Evolutionary conservation across 1,284 basidiomycete species (phyloP), one percentile per base, ranked within the genome.

Genomic region (Austroboletus niveus): DNA sequence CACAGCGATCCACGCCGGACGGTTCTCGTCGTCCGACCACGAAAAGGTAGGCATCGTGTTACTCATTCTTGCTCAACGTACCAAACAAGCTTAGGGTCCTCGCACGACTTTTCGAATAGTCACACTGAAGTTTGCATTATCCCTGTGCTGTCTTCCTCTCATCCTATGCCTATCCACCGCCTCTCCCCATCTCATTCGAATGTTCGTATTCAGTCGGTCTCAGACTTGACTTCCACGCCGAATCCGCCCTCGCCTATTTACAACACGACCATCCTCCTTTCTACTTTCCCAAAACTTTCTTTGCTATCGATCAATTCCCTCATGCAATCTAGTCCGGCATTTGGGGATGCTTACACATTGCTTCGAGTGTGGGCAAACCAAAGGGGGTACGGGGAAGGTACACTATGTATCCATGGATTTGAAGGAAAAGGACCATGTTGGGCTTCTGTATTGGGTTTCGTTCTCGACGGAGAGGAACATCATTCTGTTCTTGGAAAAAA

Each of bases 281-380:
- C 88, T 49, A 75, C 81, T 5, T 79, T 85, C 2, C 84, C 89
- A 3, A 81, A 84, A 58, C 59, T 79, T 0, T 80, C 89, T 52
- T 78, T 96, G 3, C 74, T 95, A 27, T 77, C 84, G 27, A 76
- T 86, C 10, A 85, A 96, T 68, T 67, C 75, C 0, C 71, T 91
- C 15, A 78, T 86, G 43, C 76, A 87, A 55, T 71, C 77, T 12
- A 76, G 82, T 5, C 78, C 87, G 0, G 80, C 84, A 0, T 93
- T 92, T 63, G 69, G 73, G 2, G 89, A 95, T 54, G 92, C 92
- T 8, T 72, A 93, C 17, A 76, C 87, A 1, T 75, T 98, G 10
- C 81, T 98, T 49, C 82, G 92, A 20, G 82, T 96, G 17, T 98
- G 95, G 96, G 90, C 92, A 1, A 87, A 87, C 49, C 90, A 95